These are phyloP conservation scores for Pleurotus citrinopileatus DNA, from an alignment of 768 basidiomycete species.

Conservation along the genomic window DNA sequence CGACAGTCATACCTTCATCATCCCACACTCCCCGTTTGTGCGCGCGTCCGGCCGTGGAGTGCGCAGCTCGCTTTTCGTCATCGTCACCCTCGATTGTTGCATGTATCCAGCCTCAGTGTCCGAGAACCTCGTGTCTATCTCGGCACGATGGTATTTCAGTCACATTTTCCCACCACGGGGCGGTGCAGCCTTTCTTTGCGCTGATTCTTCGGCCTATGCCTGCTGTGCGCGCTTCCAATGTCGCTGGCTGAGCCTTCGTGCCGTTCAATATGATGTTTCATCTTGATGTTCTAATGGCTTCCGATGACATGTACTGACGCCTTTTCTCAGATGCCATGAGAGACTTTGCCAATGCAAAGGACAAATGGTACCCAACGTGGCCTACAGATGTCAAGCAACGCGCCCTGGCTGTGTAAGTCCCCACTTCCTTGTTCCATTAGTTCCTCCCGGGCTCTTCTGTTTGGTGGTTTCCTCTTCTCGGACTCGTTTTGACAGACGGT, in stretches of 20 bases:
- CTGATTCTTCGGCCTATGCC: neutral
- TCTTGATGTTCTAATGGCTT: neutral
- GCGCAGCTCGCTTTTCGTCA: too few species aligned
- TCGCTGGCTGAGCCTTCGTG: too few species aligned
- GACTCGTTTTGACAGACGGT: neutral
- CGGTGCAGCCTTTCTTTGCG: neutral
- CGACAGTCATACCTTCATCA: too few species aligned
- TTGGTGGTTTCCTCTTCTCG: neutral
- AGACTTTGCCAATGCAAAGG: conserved; percentile 57
- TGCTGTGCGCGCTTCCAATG: neutral
- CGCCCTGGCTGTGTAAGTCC: conserved; percentile 66
- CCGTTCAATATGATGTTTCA: too few species aligned
- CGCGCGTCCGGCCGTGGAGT: too few species aligned
- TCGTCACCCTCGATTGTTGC: neutral
- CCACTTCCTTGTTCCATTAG: neutral
- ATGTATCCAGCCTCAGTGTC: neutral
- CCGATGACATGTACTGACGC: neutral
- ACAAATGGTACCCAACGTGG: conserved; percentile 76
- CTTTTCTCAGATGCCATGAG: conserved; percentile 48
- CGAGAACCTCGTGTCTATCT: neutral
- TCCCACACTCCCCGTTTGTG: neutral
- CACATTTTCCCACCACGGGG: neutral
- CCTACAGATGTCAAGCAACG: conserved; percentile 56
- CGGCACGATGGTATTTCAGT: neutral
- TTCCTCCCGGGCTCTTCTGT: neutral